These are phyloP conservation scores for Angophora floribunda DNA, from an alignment of 345 rosid genomes.

Conservation along the genomic window DNA sequence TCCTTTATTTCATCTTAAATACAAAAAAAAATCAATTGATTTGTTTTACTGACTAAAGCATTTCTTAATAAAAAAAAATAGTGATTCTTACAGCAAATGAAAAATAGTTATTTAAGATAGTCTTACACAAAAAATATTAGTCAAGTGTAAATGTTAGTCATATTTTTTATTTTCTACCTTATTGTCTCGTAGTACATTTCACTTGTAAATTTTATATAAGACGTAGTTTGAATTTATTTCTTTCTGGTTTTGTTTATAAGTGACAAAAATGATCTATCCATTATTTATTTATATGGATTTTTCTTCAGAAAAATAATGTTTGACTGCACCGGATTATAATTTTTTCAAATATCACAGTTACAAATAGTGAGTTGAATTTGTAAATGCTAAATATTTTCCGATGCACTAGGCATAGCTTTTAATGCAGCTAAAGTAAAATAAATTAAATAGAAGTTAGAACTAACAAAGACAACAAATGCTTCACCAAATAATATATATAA, in stretches of 20 bases:
- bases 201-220: not conserved
- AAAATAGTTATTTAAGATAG: not conserved
- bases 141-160: not conserved
- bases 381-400: not conserved
- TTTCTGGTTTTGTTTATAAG: not conserved
- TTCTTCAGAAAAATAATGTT: not conserved
- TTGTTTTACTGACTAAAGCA: not conserved
- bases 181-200: not conserved
- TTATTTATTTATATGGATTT: too few species aligned
- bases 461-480: not conserved
- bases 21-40: too few species aligned
- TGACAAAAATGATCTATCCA: not conserved
- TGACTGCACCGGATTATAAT: not conserved
- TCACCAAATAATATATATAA: not conserved
- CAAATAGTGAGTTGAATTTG: not conserved
- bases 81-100: too few species aligned
- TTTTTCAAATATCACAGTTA: not conserved
- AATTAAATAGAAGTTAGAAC: not conserved
- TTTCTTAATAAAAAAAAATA: too few species aligned
- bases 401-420: not conserved
- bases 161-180: not conserved
- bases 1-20: too few species aligned
- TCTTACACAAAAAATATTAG: not conserved
- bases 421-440: not conserved
- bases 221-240: not conserved